phyloP scores from a whole-genome alignment of 2,329 filamentous ascomycete genomes.

The Meredithiella fracta region DNA sequence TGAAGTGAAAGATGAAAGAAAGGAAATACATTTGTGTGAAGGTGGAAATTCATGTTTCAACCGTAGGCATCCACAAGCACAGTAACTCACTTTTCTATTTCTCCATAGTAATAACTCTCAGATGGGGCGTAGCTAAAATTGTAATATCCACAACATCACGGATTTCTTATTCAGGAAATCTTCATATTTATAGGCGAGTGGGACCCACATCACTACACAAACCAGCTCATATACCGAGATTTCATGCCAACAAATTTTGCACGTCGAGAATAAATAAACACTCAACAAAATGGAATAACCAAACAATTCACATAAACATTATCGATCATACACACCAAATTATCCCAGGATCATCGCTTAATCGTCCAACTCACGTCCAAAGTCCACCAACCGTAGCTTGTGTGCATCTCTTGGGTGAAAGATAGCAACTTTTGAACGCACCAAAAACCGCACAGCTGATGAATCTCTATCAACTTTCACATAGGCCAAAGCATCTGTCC shows the following conservation, averaged over 20 bases:
- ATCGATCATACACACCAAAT: background rate
- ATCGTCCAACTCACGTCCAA: constrained; percentile 45
- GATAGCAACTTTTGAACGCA: constrained; percentile 47
- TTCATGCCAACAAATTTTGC: background rate
- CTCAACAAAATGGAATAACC: background rate
- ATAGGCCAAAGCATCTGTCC: constrained; percentile 40
- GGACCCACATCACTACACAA: too few relatives aligned
- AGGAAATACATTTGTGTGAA: background rate
- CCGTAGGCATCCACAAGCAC: too few relatives aligned
- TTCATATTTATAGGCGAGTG: too few relatives aligned
- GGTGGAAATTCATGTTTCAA: background rate
- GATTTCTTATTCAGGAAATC: too few relatives aligned
- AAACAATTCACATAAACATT: too few relatives aligned
- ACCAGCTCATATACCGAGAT: too few relatives aligned
- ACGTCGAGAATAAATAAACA: background rate
- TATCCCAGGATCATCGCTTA: constrained; percentile 17
- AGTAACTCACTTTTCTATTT: too few relatives aligned
- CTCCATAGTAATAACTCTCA: too few relatives aligned
- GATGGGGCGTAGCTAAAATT: too few relatives aligned
- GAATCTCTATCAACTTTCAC: constrained; percentile 42
- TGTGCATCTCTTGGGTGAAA: constrained; percentile 49
- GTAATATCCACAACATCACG: too few relatives aligned
- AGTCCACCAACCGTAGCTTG: constrained; percentile 43
- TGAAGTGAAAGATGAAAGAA: background rate
- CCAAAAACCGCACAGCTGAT: constrained; percentile 45